Percentiles rank a stretch among this genome's conserved stretches.
phyloP scores from a whole-genome alignment of 73 alveolate genomes.

The Tetrahymena malaccensis region DNA sequence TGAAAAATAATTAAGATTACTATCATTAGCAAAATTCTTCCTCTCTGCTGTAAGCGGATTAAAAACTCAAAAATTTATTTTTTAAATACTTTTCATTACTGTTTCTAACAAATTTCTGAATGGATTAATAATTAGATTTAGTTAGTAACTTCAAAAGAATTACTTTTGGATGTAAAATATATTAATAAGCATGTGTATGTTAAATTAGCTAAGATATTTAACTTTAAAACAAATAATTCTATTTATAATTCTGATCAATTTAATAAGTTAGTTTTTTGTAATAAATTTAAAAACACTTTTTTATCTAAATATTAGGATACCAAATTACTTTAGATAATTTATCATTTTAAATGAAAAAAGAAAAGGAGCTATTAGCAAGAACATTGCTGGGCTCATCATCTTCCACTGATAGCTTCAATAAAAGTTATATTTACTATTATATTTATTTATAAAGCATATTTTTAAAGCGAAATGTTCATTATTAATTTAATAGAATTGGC shows the following conservation, averaged over 20 bases:
- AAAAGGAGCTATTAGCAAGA: background rate
- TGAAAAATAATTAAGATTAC: background rate
- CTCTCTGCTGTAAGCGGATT: background rate
- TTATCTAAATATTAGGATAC: background rate
- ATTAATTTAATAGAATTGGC: no score
- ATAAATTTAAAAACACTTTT: background rate
- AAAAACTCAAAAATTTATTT: no score
- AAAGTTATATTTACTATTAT: background rate
- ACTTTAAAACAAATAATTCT: background rate
- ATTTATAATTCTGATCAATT: background rate
- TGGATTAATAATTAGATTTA: no score
- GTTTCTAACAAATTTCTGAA: no score
- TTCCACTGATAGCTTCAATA: background rate
- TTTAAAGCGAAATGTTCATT: background rate
- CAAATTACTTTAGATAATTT: background rate
- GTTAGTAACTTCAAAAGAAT: no score
- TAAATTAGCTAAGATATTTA: no score
- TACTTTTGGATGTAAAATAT: background rate
- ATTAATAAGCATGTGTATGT: background rate
- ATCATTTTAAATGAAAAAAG: background rate
- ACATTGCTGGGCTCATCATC: background rate
- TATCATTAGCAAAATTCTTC: background rate
- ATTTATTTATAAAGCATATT: no score
- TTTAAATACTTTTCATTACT: no score
- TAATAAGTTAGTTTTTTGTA: background rate